Evolutionary conservation across 1,284 basidiomycete genomes (phyloP).

Genomic region (Ustilago trichophora): DNA sequence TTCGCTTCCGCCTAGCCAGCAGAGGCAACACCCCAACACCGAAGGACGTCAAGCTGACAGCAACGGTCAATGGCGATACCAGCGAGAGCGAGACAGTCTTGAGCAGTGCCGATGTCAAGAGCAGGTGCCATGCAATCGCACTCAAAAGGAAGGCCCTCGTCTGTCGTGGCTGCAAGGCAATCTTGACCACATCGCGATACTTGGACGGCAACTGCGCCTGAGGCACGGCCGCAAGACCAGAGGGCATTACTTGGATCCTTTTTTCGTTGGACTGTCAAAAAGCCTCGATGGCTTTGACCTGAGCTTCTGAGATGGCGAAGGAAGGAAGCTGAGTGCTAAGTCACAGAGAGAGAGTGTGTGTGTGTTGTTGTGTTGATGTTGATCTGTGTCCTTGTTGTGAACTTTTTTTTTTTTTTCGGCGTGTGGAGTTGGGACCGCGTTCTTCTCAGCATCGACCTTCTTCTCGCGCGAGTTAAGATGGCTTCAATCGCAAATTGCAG

Average conservation of each 20-base stretch:
- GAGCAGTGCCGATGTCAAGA: slow-evolving; percentile 24
- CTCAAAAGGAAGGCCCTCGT: slow-evolving; percentile 48
- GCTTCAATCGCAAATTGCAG: too few relatives aligned
- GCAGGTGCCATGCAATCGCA: slow-evolving; percentile 26
- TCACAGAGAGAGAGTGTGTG: too few relatives aligned
- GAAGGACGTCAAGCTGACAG: slow-evolving; percentile 22
- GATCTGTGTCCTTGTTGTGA: neutral
- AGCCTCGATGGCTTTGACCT: too few relatives aligned
- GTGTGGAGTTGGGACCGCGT: slow-evolving; percentile 21
- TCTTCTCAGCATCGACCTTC: too few relatives aligned
- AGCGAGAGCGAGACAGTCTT: slow-evolving; percentile 12
- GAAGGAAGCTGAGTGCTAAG: too few relatives aligned
- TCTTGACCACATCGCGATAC: slow-evolving; percentile 43
- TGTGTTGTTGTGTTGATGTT: slow-evolving; percentile 15
- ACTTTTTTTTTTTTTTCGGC: neutral
- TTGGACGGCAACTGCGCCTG: slow-evolving; percentile 44
- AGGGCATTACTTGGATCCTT: too few relatives aligned
- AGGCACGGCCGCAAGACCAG: slow-evolving; percentile 29
- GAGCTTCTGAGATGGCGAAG: too few relatives aligned
- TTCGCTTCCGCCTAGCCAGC: slow-evolving; percentile 37
- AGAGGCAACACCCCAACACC: slow-evolving; percentile 30
- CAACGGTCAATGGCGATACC: slow-evolving; percentile 9
- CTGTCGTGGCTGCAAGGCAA: slow-evolving; percentile 51
- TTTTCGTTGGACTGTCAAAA: too few relatives aligned
- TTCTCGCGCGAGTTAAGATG: too few relatives aligned